A percentile compares a stretch with the other conserved stretches of the same genome.
These are phyloP conservation scores for Boletus fagicola DNA, from an alignment of 768 basidiomycete genomes.

Conservation along the genomic window DNA sequence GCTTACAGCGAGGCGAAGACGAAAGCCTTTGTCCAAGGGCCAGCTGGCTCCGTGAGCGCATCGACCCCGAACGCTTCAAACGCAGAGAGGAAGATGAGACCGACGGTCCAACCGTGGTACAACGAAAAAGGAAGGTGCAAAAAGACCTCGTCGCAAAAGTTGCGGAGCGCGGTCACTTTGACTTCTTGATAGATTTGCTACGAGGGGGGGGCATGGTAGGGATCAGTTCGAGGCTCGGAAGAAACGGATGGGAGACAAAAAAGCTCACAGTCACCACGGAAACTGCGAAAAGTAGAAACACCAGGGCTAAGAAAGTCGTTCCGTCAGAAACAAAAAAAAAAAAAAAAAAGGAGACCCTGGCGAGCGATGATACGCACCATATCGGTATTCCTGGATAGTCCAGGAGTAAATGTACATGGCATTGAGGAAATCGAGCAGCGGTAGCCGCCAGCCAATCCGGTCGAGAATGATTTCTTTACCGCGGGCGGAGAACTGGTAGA, in stretches of 20 bases:
- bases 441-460: constrained; percentile 64
- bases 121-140: constrained; percentile 74
- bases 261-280: constrained; percentile 49
- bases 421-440: constrained; percentile 62
- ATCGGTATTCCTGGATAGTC: constrained; percentile 49
- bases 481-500: constrained; percentile 55
- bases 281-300: constrained; percentile 44
- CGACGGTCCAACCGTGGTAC: constrained; percentile 62
- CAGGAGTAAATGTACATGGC: constrained; percentile 63
- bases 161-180: constrained; percentile 52
- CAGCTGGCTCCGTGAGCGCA: constrained; percentile 49
- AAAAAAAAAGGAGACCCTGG: neutral
- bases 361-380: constrained; percentile 28
- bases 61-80: constrained; percentile 65
- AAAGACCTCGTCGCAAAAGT: constrained; percentile 56
- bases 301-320: constrained; percentile 27
- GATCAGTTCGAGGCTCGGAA: neutral
- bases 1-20: constrained; percentile 56
- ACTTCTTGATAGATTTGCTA: constrained; percentile 66
- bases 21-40: constrained; percentile 58
- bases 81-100: constrained; percentile 50
- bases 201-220: neutral
- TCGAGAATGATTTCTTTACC: constrained; percentile 61
- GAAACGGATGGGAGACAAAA: no score
- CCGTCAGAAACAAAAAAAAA: constrained; percentile 14